These are phyloP conservation scores for Acacia melanoxylon DNA, from an alignment of 306 rosid species.

Conservation along the genomic window DNA sequence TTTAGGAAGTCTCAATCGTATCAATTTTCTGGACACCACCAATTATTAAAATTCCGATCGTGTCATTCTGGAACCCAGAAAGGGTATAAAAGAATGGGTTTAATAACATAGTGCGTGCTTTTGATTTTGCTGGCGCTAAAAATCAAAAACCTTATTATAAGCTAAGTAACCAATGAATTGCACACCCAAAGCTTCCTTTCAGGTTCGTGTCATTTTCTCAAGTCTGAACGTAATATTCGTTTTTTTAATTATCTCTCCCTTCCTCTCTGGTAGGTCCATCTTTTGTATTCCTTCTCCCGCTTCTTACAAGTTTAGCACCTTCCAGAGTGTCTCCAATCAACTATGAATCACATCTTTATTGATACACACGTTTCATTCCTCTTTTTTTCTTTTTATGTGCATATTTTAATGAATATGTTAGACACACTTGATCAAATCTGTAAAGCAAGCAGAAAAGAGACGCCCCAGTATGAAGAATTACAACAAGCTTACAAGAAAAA, in stretches of 20 bases:
- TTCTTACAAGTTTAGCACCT: conserved; percentile 33
- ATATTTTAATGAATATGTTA: conserved; percentile 31
- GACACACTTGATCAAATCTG: conserved; percentile 44
- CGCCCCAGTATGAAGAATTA: conserved; percentile 37
- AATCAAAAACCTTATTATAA: neutral
- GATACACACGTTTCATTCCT: conserved; percentile 43
- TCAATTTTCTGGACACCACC: neutral
- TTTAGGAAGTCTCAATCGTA: neutral
- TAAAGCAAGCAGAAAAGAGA: conserved; percentile 42
- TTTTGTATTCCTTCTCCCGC: conserved; percentile 1
- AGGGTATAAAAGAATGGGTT: neutral
- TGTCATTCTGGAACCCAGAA: neutral
- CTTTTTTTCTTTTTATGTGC: conserved; percentile 24
- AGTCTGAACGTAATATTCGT: neutral
- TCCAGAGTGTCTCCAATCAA: conserved; percentile 38
- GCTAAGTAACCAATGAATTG: neutral
- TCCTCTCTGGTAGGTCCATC: neutral
- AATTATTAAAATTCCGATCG: neutral
- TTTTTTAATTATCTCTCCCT: neutral
- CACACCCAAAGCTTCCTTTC: neutral
- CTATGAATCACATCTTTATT: conserved; percentile 26
- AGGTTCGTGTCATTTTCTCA: neutral
- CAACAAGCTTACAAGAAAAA: conserved; percentile 32
- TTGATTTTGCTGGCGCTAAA: neutral
- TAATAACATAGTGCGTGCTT: neutral